Evolutionary conservation across 140 eudicot species (phyloP), one percentile per base, ranked within the genome.

Genomic region (Ambrosia hybrid): DNA sequence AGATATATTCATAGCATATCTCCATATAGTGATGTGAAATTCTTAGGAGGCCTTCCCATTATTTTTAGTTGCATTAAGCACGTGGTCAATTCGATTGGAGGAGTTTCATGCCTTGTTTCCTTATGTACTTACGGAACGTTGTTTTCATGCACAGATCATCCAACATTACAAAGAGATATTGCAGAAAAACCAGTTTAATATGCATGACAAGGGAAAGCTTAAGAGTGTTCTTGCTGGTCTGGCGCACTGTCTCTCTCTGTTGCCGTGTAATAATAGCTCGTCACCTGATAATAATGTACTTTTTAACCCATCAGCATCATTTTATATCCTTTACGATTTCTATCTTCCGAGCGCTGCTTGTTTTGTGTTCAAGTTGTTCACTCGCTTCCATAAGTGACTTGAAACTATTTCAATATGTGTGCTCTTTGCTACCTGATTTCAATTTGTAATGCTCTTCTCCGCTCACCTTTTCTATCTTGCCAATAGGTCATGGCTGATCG

Each of bases 171-270:
- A 80, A 78, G 91, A 90, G 78, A 77, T 94, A 16, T 67, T 94
- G 68, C 93, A 78, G 57, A 88, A 86, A 82, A 94, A 86, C 81
- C 91, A 88, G 71, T 88, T 87, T 68, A 78, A 81, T 74, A 49
- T 90, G 60, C 88, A 86, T 81, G 99, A 94, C 55, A 88, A 83
- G 84, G 86, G 85, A 78, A 90, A 90, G 80, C 88, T 94, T 46
- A 90, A 88, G 87, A 81, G 80, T 52, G 85, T 83, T 53, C 92
- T 94, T 65, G 77, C 87, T 73, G 95, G 96, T 73, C 72, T 94
- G 83, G 75, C 84, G 51, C 85, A 79, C 78, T 90, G 99, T 88
- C 83, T 94, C 70, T 90, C 96, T 61, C 53, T 94, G 71, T 80
- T 94, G 85, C 95, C 88, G 10, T 70, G 73, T 61, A 73, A 74